Base-by-base conservation (phyloP, 768 basidiomycete species). In the Pholiota conissans region DNA sequence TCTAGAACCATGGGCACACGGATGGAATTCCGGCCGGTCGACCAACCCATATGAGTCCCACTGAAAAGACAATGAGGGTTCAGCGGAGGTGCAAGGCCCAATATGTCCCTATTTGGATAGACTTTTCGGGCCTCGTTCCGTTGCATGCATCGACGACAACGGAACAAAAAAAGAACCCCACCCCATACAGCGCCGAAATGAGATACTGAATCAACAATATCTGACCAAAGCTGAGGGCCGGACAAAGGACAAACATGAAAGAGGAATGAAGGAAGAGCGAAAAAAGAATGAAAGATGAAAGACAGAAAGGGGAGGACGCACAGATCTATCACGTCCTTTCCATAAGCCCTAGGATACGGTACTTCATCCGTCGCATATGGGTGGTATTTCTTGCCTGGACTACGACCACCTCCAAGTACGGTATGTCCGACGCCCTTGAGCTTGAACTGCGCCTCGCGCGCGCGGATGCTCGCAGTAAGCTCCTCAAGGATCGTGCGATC, bases 341-440 rank as follows among this genome's bases (percentile, higher is more conserved):
- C 86, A 64, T 87, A 90, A 64, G 79, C 83, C 60, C 85, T 76
- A 7, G 89, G 88, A 67, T 89, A 91, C 11, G 89, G 88, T 4
- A 85, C 87, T 47, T 81, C 79, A 14, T 75, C 66, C 34, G 68
- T 66, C 5, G 68, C 60, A 63, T 75, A 84, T 13, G 81, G 75
- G 68, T 90, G 88, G 57, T 89, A 81, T 59, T 78, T 81, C 66
- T 81, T 81, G 13, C 79, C 79, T 5, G 65, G 59, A 48, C 65
- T 63, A 10, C 67, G 63, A 14, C 71, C 66, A 6, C 65, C 73
- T 11, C 67, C 67, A 9, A 69, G 68, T 20, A 73, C 66, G 16
- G 67, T 65, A 48, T 67, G 64, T 9, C 70, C 71, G 22, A 70
- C 67, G 18, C 81, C 81, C 63, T 83, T 85, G 52, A 81, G 60